Conservation (phyloP, 1,284 basidiomycete genomes). For the Ustilago bromivora region DNA sequence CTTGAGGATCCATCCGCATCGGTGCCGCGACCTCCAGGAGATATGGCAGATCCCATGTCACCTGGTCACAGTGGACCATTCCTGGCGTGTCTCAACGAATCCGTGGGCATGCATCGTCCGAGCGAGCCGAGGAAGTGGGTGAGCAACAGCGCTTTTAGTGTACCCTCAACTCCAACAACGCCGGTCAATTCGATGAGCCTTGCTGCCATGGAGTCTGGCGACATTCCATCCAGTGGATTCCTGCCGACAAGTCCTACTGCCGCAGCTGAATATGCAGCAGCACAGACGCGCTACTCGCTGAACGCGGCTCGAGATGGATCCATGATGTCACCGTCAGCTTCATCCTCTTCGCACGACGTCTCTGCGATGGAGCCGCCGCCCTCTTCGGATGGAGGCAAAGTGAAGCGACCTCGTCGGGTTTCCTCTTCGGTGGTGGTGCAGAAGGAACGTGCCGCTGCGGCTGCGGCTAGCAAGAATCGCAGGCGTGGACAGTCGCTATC, state of each 20-base stretch:
- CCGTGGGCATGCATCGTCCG: slow-evolving; percentile 63
- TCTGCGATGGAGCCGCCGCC: slow-evolving; percentile 45
- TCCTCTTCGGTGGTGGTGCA: slow-evolving; percentile 60
- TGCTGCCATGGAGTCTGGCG: slow-evolving; percentile 35
- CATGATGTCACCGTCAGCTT: slow-evolving; percentile 42
- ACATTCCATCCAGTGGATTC: slow-evolving; percentile 12
- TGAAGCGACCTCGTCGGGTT: slow-evolving; percentile 61
- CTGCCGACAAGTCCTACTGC: slow-evolving; percentile 38
- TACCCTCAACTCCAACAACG: slow-evolving; percentile 60
- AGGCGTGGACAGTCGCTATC: slow-evolving; percentile 61
- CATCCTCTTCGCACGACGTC: slow-evolving; percentile 35
- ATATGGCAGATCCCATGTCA: slow-evolving; percentile 36
- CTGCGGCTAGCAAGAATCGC: slow-evolving; percentile 51
- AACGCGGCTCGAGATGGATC: slow-evolving; percentile 21
- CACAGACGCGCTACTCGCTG: slow-evolving; percentile 55
- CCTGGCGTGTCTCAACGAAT: slow-evolving; percentile 62
- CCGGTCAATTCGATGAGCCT: slow-evolving; percentile 59
- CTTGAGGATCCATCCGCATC: slow-evolving; percentile 51
- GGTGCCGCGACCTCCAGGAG: slow-evolving; percentile 32
- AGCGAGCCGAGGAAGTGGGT: slow-evolving; percentile 57
- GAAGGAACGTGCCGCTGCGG: slow-evolving; percentile 48
- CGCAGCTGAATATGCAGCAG: slow-evolving; percentile 59
- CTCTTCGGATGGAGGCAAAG: slow-evolving; percentile 66
- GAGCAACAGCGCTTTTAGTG: slow-evolving; percentile 41
- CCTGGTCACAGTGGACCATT: slow-evolving; percentile 62